Evolutionary conservation across 1,139 yeast species (phyloP), one percentile per base, ranked within the genome.

Genomic region (Protomyces inouyei): DNA sequence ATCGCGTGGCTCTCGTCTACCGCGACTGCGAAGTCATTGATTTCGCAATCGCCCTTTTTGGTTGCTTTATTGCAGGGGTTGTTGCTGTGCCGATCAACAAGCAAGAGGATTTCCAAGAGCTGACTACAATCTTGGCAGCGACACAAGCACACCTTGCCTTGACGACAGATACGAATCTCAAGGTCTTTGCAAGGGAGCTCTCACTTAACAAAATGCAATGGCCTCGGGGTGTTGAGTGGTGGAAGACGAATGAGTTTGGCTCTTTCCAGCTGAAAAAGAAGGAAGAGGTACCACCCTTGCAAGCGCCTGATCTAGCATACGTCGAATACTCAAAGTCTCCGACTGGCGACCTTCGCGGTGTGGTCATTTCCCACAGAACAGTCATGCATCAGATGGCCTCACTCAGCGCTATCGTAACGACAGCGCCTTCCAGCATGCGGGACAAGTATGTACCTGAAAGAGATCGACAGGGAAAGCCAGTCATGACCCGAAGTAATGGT

Each of bases 291-390:
- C 97, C 90, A 0, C 83, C 87, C 0, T 75, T 85, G 51, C 88
- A 85, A 69, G 82, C 84, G 28, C 85, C 88, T 6, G 95, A 89
- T 72, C 77, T 93, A 67, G 97, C 98, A 0, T 95, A 95, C 72
- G 92, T 95, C 32, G 98, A 95, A 75, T 95, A 88, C 73, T 85
- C 95, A 0, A 82, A 95, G 70, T 87, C 95, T 1, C 96, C 98
- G 0, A 83, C 89, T 21, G 98, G 98, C 1, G 96, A 92, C 70
- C 76, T 91, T 43, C 81, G 97, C 64, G 99, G 99, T 5, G 96
- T 95, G 51, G 97, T 95, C 0, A 82, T 95, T 73, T 87, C 95
- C 38, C 98, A 93, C 72, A 80, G 90, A 67, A 91, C 97, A 0
- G 83, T 95, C 18, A 80, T 88, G 71, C 95, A 90, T 71, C 98